phyloP scores from a whole-genome alignment of 768 basidiomycete species.

The Leccinum disarticulatum region DNA sequence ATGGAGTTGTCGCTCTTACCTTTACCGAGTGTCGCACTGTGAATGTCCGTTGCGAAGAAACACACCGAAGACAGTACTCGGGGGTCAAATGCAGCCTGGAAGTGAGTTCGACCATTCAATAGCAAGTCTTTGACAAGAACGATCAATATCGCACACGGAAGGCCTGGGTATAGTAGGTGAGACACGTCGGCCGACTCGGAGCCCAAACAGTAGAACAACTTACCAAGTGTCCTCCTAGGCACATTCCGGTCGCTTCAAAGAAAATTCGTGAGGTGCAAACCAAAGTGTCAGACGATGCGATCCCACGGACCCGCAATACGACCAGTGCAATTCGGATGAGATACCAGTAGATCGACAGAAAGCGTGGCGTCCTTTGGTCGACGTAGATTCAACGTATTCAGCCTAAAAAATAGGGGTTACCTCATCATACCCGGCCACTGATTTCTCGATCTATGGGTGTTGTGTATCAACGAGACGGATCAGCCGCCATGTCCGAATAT shows the following conservation, averaged over 20 bases:
- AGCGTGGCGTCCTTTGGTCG: constrained; percentile 68
- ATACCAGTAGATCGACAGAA: constrained; percentile 70
- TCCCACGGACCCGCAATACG: constrained; percentile 31
- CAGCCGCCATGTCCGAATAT: background rate
- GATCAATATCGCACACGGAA: constrained; percentile 42
- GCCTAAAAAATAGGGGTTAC: constrained; percentile 34
- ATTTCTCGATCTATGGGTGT: constrained; percentile 76
- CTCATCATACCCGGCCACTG: constrained; percentile 84
- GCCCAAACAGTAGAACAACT: constrained; percentile 20
- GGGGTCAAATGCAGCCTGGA: constrained; percentile 83
- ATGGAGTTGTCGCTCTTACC: constrained; percentile 85
- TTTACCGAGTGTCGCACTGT: constrained; percentile 82
- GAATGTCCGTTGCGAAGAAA: constrained; percentile 95
- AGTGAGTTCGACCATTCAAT: constrained; percentile 1
- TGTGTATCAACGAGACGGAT: constrained; percentile 5
- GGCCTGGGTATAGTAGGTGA: constrained; percentile 35
- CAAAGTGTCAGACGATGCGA: too few species aligned
- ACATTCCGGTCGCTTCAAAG: constrained; percentile 80
- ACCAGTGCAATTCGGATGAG: constrained; percentile 84
- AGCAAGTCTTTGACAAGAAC: background rate
- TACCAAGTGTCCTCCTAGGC: constrained; percentile 83
- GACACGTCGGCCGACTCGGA: background rate
- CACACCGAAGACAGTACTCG: constrained; percentile 84
- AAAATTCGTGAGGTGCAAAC: constrained; percentile 4
- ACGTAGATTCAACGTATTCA: constrained; percentile 2